Evolutionary conservation across 805 yeast species (phyloP).

Genomic region (Pichia sporocuriosa): DNA sequence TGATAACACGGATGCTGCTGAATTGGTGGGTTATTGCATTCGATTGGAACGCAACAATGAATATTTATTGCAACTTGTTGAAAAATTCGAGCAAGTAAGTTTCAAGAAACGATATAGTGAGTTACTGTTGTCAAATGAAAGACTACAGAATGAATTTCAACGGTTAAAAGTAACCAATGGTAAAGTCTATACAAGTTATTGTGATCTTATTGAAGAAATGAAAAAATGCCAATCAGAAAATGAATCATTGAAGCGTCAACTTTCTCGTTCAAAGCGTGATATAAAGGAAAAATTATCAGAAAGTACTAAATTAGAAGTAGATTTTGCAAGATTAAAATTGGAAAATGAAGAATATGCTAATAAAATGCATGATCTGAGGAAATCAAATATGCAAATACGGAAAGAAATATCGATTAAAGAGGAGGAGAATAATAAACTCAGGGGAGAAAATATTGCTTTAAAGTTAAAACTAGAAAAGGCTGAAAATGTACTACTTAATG

Average conservation of each 20-base stretch:
- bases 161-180: constrained; percentile 19
- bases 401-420: constrained; percentile 3
- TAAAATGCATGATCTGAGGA: constrained; percentile 3
- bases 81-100: constrained; percentile 18
- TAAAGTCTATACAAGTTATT: constrained; percentile 23
- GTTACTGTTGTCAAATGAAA: constrained; percentile 3
- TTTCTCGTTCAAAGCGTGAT: too few species aligned
- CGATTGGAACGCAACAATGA: constrained; percentile 17
- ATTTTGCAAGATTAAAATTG: background rate
- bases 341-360: constrained; percentile 2
- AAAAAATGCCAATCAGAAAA: constrained; percentile 1
- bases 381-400: background rate
- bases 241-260: background rate
- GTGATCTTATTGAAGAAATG: constrained; percentile 16
- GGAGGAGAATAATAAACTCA: constrained; percentile 4
- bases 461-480: constrained; percentile 9
- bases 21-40: constrained; percentile 12
- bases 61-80: constrained; percentile 13
- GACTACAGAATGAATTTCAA: constrained; percentile 15
- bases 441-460: constrained; percentile 3
- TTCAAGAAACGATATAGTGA: constrained; percentile 15
- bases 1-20: background rate
- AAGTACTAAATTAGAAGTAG: background rate
- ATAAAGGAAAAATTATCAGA: background rate
- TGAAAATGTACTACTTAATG: constrained; percentile 1